phyloP scores from a whole-genome alignment of 2,329 filamentous ascomycete species.

The Monosporascus cannonballus region DNA sequence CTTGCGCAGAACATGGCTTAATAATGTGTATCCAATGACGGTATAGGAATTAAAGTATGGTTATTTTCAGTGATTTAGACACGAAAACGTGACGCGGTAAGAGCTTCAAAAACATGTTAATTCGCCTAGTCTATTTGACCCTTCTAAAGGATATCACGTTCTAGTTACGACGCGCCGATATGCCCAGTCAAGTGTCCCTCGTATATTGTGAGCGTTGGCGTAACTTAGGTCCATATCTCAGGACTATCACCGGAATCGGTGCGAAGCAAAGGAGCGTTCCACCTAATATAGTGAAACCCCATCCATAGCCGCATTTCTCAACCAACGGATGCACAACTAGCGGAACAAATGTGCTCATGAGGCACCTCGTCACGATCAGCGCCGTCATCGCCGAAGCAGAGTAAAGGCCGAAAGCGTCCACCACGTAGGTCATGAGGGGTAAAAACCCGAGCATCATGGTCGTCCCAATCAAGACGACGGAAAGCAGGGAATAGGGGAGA shows the following conservation, averaged over 20 bases:
- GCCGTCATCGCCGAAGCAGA: conserved; percentile 52
- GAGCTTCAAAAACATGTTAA: too few species aligned
- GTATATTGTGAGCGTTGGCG: conserved; percentile 45
- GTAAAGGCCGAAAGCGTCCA: conserved; percentile 50
- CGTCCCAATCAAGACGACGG: conserved; percentile 38
- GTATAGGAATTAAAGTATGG: too few species aligned
- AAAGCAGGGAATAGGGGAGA: conserved; percentile 35
- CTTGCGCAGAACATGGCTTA: too few species aligned
- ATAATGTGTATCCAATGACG: too few species aligned
- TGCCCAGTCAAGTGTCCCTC: conserved; percentile 19
- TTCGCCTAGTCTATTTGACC: too few species aligned
- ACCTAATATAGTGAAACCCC: conserved; percentile 41
- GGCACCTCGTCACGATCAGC: conserved; percentile 47
- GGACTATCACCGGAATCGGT: conserved; percentile 44
- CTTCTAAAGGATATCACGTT: too few species aligned
- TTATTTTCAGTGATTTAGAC: too few species aligned
- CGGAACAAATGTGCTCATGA: conserved; percentile 52
- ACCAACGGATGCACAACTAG: conserved; percentile 43
- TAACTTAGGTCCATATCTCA: conserved; percentile 46
- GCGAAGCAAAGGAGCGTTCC: conserved; percentile 35
- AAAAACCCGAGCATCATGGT: conserved; percentile 40
- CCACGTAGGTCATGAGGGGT: conserved; percentile 48
- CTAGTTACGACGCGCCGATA: too few species aligned
- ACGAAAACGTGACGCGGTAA: too few species aligned
- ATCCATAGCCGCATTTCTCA: conserved; percentile 43